Conservation (phyloP, 495 filamentous ascomycete genomes). For the Chlorociboria aeruginascens region DNA sequence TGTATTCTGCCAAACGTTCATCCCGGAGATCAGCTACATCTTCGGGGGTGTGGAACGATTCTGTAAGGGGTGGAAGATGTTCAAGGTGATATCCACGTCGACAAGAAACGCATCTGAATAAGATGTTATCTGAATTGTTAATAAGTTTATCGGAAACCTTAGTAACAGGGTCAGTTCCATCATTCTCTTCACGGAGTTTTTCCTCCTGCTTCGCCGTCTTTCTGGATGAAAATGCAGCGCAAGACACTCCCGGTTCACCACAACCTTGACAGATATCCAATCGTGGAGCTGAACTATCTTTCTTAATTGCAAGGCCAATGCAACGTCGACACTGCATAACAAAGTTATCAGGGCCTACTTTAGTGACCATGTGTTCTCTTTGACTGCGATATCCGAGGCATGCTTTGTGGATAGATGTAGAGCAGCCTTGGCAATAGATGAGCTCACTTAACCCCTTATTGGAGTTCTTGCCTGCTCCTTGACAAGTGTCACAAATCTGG, state of each 20-base stretch:
- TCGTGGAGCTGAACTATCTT: slow-evolving; percentile 55
- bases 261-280: slow-evolving; percentile 62
- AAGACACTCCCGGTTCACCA: slow-evolving; percentile 45
- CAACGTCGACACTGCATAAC: slow-evolving; percentile 87
- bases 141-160: slow-evolving; percentile 46
- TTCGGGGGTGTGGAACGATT: slow-evolving; percentile 21
- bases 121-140: slow-evolving; percentile 61
- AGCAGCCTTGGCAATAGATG: slow-evolving; percentile 87
- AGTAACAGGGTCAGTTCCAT: slow-evolving; percentile 63
- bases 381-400: slow-evolving; percentile 64
- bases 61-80: slow-evolving; percentile 49
- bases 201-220: slow-evolving; percentile 73
- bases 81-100: slow-evolving; percentile 71
- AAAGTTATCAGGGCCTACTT: slow-evolving; percentile 62
- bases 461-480: slow-evolving; percentile 33
- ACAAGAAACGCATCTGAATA: slow-evolving; percentile 75
- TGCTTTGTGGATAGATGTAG: slow-evolving; percentile 61
- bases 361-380: slow-evolving; percentile 91
- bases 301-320: slow-evolving; percentile 49
- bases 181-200: slow-evolving; percentile 62
- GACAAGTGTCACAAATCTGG: slow-evolving; percentile 64
- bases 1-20: slow-evolving; percentile 48
- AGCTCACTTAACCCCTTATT: slow-evolving; percentile 47
- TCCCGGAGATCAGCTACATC: slow-evolving; percentile 32
- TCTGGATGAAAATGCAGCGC: slow-evolving; percentile 51